Evolutionary conservation across 176 grass and related monocot species (phyloP).

Genomic region (Eleusine coracana): DNA sequence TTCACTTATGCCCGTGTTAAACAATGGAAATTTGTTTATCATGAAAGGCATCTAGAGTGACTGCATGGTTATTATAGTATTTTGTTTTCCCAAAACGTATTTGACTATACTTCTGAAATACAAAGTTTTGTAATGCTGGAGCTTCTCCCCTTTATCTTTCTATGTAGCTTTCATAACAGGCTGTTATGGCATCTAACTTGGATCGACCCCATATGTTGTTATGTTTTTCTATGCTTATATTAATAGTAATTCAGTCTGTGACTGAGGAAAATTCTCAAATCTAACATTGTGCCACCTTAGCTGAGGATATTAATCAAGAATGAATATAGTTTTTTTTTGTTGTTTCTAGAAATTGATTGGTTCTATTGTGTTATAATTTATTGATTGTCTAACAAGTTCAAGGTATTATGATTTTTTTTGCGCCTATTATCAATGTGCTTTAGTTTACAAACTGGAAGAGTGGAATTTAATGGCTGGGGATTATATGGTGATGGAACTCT

Average conservation of each 20-base stretch:
- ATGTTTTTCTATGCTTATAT: not conserved
- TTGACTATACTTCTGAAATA: slow-evolving; percentile 1
- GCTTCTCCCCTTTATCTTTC: not conserved
- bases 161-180: not conserved
- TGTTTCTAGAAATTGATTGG: not conserved
- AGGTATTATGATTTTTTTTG: no score
- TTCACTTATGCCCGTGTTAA: not conserved
- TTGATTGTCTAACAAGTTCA: no score
- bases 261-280: not conserved
- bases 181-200: not conserved
- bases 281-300: not conserved
- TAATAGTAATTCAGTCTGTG: not conserved
- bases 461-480: no score
- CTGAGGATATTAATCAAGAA: not conserved
- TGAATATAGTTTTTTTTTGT: not conserved
- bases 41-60: not conserved
- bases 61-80: not conserved
- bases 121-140: not conserved
- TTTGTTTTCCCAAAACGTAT: not conserved
- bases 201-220: no score
- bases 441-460: no score
- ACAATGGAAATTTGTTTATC: not conserved
- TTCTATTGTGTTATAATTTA: no score
- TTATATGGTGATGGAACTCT: no score
- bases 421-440: no score